Evolutionary conservation across 139 green algal species (phyloP).

Genomic region (Volvox africanus): DNA sequence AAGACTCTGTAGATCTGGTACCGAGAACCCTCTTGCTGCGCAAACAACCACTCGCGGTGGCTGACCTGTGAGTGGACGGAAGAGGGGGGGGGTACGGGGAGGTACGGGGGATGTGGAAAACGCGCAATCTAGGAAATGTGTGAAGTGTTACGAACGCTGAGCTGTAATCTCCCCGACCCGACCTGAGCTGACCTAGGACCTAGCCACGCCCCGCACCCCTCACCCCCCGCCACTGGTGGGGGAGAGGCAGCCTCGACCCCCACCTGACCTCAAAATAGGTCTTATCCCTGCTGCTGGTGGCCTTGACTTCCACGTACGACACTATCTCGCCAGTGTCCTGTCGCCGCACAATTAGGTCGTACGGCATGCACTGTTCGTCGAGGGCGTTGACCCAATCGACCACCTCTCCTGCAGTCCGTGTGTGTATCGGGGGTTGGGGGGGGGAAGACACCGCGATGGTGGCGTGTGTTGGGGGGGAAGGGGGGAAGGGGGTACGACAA

Average conservation of each 20-base stretch:
- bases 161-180: background rate
- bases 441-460: background rate
- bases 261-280: conserved; percentile 50
- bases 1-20: conserved; percentile 48
- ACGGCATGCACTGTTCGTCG: conserved; percentile 44
- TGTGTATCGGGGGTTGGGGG: too few relatives aligned
- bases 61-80: conserved; percentile 41
- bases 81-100: background rate
- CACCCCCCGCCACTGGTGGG: background rate
- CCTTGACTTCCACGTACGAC: conserved; percentile 55
- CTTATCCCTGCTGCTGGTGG: conserved; percentile 39
- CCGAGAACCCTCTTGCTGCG: conserved; percentile 26
- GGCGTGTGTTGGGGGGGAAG: background rate
- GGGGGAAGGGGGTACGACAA: too few relatives aligned
- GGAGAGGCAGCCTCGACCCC: too few relatives aligned
- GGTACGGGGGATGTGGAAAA: background rate
- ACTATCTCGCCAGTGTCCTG: background rate
- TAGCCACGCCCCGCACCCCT: background rate
- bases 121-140: too few relatives aligned
- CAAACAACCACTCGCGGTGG: conserved; percentile 54
- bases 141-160: too few relatives aligned
- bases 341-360: conserved; percentile 37
- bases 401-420: background rate
- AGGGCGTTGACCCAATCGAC: conserved; percentile 50
- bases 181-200: background rate